These are phyloP conservation scores for Coprinopsis cinerea DNA, from an alignment of 768 basidiomycete species.

Conservation along the genomic window DNA sequence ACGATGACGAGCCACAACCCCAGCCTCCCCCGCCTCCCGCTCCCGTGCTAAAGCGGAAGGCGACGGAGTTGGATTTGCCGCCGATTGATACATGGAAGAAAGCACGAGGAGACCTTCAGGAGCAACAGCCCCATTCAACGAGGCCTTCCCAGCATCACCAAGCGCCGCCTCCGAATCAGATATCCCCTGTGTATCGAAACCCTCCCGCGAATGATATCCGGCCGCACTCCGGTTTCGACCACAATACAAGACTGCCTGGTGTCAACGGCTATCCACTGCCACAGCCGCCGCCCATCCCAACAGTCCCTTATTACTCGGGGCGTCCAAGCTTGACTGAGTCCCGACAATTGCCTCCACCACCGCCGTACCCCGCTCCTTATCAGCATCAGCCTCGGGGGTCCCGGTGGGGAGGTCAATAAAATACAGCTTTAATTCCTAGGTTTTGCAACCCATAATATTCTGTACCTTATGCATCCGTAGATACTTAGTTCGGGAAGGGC, in stretches of 20 bases:
- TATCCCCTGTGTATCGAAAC: neutral
- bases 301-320: slow-evolving; percentile 13
- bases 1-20: slow-evolving; percentile 53
- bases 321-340: slow-evolving; percentile 14
- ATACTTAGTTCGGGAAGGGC: neutral
- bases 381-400: slow-evolving; percentile 9
- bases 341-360: slow-evolving; percentile 23
- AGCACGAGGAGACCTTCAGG: slow-evolving; percentile 30
- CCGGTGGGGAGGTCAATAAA: neutral
- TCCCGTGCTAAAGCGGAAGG: slow-evolving; percentile 53
- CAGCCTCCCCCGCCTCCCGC: slow-evolving; percentile 19
- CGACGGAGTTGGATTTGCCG: slow-evolving; percentile 38
- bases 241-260: slow-evolving; percentile 15
- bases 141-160: slow-evolving; percentile 3
- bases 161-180: neutral
- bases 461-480: slow-evolving; percentile 8
- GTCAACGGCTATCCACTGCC: slow-evolving; percentile 16
- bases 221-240: slow-evolving; percentile 11
- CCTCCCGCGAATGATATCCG: neutral
- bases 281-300: slow-evolving; percentile 6
- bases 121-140: slow-evolving; percentile 6
- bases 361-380: slow-evolving; percentile 1
- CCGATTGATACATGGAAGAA: slow-evolving; percentile 77
- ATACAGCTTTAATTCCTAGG: neutral
- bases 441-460: slow-evolving; percentile 1